A percentile compares a stretch with the other conserved stretches of the same genome.
These are phyloP conservation scores for Beauveria sp. DNA, from an alignment of 2,329 filamentous ascomycete species.

Conservation along the genomic window DNA sequence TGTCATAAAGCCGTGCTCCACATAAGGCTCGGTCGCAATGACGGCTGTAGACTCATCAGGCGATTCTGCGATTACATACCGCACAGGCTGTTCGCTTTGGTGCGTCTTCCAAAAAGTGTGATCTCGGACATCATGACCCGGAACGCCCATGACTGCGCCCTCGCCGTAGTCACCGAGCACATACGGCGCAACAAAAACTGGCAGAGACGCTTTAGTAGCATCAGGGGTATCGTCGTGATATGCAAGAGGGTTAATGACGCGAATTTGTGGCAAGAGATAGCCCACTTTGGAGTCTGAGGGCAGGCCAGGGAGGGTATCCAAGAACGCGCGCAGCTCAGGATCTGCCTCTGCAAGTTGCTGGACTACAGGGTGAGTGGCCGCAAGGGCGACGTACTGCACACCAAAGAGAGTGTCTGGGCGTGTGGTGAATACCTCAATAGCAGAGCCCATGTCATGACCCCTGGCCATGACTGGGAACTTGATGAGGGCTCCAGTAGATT, in stretches of 20 bases:
- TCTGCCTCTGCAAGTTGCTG: conserved; percentile 51
- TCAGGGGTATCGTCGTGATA: conserved; percentile 43
- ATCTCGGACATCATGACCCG: conserved; percentile 74
- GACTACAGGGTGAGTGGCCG: conserved; percentile 65
- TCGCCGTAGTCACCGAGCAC: conserved; percentile 80
- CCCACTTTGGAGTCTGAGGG: conserved; percentile 55
- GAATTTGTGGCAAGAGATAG: conserved; percentile 55
- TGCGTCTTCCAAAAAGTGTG: conserved; percentile 74
- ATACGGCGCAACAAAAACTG: conserved; percentile 76
- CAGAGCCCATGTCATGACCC: conserved; percentile 31
- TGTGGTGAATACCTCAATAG: conserved; percentile 73
- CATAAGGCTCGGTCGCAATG: conserved; percentile 46
- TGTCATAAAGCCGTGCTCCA: conserved; percentile 61
- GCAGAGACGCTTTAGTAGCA: conserved; percentile 50
- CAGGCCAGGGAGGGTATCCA: conserved; percentile 52
- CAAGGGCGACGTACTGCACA: conserved; percentile 76
- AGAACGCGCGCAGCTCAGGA: conserved; percentile 56
- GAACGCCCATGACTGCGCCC: conserved; percentile 87
- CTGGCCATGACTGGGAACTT: conserved; percentile 55
- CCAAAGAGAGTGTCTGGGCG: conserved; percentile 81
- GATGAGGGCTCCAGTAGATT: conserved; percentile 64
- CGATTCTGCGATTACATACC: conserved; percentile 51
- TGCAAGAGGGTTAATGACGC: conserved; percentile 58
- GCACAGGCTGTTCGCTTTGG: conserved; percentile 49
- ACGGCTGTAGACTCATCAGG: conserved; percentile 39